Percentiles rank a stretch among this genome's conserved stretches.
Evolutionary conservation across 192 early-diverging fungal species (phyloP).

Genomic region (Podila verticillata): DNA sequence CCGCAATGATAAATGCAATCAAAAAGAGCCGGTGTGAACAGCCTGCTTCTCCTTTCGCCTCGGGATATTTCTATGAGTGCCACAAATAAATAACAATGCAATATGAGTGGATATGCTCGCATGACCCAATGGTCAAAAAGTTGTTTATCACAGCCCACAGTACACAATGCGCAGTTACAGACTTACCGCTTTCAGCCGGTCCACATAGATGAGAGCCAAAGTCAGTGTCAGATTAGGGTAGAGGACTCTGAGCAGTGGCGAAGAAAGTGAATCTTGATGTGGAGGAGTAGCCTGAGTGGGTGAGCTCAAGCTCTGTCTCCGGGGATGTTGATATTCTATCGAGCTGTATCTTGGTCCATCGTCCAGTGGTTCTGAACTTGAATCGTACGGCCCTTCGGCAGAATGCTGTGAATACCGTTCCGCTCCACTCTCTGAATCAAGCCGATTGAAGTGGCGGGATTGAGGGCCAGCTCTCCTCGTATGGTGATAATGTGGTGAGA

Average conservation of each 20-base stretch:
- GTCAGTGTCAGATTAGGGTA: constrained; percentile 44
- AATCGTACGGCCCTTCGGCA: neutral
- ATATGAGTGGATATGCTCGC: neutral
- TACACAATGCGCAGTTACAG: too few relatives aligned
- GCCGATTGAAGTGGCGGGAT: neutral
- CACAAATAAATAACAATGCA: neutral
- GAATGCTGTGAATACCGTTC: neutral
- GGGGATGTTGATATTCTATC: neutral
- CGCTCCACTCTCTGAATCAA: too few relatives aligned
- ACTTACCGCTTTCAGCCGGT: constrained; percentile 46
- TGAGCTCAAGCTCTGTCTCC: neutral
- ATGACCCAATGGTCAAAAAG: too few relatives aligned
- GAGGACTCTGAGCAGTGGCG: constrained; percentile 25
- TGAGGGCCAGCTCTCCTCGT: too few relatives aligned
- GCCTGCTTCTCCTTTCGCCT: constrained; percentile 54
- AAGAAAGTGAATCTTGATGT: neutral
- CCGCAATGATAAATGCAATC: constrained; percentile 59
- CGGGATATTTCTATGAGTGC: constrained; percentile 49
- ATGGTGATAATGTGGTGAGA: constrained; percentile 1
- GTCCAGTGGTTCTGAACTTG: neutral
- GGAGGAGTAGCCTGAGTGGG: neutral
- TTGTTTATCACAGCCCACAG: too few relatives aligned
- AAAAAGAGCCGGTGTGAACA: constrained; percentile 59
- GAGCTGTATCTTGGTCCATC: neutral
- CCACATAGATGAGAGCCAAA: constrained; percentile 41